Base-by-base conservation (phyloP, 495 filamentous ascomycete species). In the Margaritispora aquatica region DNA sequence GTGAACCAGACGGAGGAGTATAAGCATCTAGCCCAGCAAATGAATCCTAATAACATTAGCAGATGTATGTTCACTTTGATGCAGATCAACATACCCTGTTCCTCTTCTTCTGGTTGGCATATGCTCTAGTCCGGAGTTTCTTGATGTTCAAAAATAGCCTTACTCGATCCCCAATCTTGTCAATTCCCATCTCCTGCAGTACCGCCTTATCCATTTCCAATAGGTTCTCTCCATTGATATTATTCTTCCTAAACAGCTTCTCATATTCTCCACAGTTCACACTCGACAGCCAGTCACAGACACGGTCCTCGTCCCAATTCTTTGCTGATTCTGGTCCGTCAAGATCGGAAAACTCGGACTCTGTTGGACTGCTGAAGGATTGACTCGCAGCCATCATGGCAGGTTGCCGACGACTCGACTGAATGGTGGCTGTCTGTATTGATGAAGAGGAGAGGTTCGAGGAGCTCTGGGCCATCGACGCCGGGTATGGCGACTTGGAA, bases 151-250 rank as follows among this genome's bases (percentile, higher is more conserved):
- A 83, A 71, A 90, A 92, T 51, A 99, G 87, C 60, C 94, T 87
- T n/a, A 99, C 91, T 34, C 95, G 84, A 73, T 99, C 95, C 51
- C 94, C 94, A 56, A 99, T 88, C 73, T 96, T 99, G 63, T 97
- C 96, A 62, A 99, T 90, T 24, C 94, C 94, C 83, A 99, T 92
- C 67, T 99, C 94, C 73, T 97, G 95, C 57, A 99, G 80, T 49
- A 94, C 90, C 54, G 88, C 85, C 75, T 97, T 95, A 70, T 99
- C 94, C 72, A 96, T 93, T 73, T 99, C 94, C 57, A 99, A 80
- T 44, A 99, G 77, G 67, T 95, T 96, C 71, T 95, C 91, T 55
- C 94, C 94, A 67, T 91, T 97, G 75, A 99, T 96, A 68, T 97
- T 88, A 67, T 99, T 96, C 58, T 83, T 84, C 76, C 87, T 86